Evolutionary conservation across 371 early-diverging fungal species (phyloP).

Genomic region (Mucor velutinosus): DNA sequence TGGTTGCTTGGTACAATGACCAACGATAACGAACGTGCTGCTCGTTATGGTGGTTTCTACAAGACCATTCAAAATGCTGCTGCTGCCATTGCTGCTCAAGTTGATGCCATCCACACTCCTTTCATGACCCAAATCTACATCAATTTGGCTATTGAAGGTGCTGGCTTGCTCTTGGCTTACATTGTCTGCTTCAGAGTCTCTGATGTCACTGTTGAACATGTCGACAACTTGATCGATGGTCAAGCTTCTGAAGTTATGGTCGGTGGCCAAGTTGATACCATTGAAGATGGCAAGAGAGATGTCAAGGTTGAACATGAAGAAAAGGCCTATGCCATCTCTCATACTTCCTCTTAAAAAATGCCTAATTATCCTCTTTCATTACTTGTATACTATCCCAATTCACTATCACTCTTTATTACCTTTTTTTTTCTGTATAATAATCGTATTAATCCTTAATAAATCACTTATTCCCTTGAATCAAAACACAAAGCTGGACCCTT

Average conservation of each 20-base stretch:
- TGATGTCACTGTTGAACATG: conserved; percentile 30
- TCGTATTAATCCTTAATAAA: neutral
- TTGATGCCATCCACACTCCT: conserved; percentile 45
- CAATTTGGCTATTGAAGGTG: conserved; percentile 30
- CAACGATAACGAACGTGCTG: conserved; percentile 67
- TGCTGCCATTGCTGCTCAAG: conserved; percentile 38
- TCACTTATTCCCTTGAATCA: neutral
- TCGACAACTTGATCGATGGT: conserved; percentile 30
- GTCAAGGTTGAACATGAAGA: conserved; percentile 9
- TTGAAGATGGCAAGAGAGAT: conserved; percentile 10
- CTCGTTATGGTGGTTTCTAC: conserved; percentile 82
- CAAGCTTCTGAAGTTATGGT: conserved; percentile 22
- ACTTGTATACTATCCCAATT: neutral
- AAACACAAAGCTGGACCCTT: neutral
- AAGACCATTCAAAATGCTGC: conserved; percentile 76
- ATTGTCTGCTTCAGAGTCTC: conserved; percentile 26
- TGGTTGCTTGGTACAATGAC: conserved; percentile 79
- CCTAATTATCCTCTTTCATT: neutral
- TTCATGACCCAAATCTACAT: conserved; percentile 33
- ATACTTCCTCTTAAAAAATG: neutral
- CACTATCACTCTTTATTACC: neutral
- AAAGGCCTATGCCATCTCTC: conserved; percentile 8
- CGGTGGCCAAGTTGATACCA: conserved; percentile 27
- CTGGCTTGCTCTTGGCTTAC: conserved; percentile 30
- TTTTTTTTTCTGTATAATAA: neutral